phyloP scores from a whole-genome alignment of 2,329 filamentous ascomycete genomes.

The Sporothrix schenckii region DNA sequence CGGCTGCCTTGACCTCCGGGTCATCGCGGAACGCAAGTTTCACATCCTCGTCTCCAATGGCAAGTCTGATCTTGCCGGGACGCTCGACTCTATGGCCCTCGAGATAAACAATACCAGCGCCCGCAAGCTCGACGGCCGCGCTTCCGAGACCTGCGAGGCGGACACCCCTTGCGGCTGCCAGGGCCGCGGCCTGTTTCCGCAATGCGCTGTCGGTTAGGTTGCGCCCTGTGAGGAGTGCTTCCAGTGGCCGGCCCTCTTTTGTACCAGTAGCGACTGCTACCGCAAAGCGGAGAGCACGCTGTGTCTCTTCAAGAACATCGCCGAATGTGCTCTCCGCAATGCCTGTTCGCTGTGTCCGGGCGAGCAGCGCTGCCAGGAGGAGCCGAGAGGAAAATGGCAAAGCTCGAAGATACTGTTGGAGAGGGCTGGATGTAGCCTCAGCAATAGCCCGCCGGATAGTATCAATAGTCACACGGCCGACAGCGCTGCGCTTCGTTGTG shows the following conservation, averaged over 20 bases:
- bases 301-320: slow-evolving; percentile 85
- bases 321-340: slow-evolving; percentile 85
- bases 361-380: slow-evolving; percentile 79
- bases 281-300: slow-evolving; percentile 65
- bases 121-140: slow-evolving; percentile 80
- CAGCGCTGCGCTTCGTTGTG: slow-evolving; percentile 44
- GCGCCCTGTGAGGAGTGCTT: slow-evolving; percentile 51
- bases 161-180: slow-evolving; percentile 37
- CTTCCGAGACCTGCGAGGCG: slow-evolving; percentile 46
- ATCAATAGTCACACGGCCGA: slow-evolving; percentile 78
- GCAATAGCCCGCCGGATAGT: slow-evolving; percentile 94
- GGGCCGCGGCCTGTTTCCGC: slow-evolving; percentile 28
- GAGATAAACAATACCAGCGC: slow-evolving; percentile 83
- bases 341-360: slow-evolving; percentile 78
- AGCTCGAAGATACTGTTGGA: slow-evolving; percentile 84
- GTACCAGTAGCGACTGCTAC: slow-evolving; percentile 45
- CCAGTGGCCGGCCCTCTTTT: slow-evolving; percentile 57
- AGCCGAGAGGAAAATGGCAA: slow-evolving; percentile 83
- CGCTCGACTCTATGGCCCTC: slow-evolving; percentile 81
- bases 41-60: slow-evolving; percentile 88
- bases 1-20: slow-evolving; percentile 78
- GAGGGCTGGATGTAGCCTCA: slow-evolving; percentile 88
- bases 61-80: slow-evolving; percentile 81
- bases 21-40: slow-evolving; percentile 87
- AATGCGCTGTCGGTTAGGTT: slow-evolving; percentile 5